Conservation (phyloP, 1,139 yeast genomes). For the Saccharomyces pastorianus region DNA sequence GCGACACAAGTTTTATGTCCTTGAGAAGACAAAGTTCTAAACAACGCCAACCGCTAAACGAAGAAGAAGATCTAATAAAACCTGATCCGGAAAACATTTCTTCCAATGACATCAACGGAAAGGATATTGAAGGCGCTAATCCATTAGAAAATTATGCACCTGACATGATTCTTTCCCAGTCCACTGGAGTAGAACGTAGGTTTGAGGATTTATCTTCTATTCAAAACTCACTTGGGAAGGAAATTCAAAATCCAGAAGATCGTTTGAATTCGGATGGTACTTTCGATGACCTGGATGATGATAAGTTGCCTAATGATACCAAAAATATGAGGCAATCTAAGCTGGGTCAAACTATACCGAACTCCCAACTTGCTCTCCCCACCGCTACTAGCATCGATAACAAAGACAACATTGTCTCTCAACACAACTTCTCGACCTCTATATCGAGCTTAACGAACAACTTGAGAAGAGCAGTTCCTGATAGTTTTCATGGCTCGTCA, state of each 20-base stretch:
- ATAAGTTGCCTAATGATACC: background rate
- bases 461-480: constrained; percentile 18
- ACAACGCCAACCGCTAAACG: background rate
- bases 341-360: background rate
- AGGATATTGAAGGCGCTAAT: background rate
- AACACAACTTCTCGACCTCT: constrained; percentile 20
- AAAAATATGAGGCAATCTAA: background rate
- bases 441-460: constrained; percentile 28
- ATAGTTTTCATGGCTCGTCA: constrained; percentile 8
- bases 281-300: background rate
- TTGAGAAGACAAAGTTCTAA: background rate
- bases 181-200: constrained; percentile 41
- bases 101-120: background rate
- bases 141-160: constrained; percentile 30
- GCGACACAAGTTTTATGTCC: background rate
- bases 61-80: background rate
- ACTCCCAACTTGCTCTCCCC: background rate
- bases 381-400: constrained; percentile 2
- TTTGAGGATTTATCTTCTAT: constrained; percentile 32
- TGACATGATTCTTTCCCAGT: constrained; percentile 41
- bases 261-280: background rate
- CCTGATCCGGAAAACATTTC: background rate
- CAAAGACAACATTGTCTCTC: background rate
- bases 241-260: constrained; percentile 1
- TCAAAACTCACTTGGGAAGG: constrained; percentile 23